phyloP scores from a whole-genome alignment of 192 early-diverging fungal genomes.

The Glomus cerebriforme region DNA sequence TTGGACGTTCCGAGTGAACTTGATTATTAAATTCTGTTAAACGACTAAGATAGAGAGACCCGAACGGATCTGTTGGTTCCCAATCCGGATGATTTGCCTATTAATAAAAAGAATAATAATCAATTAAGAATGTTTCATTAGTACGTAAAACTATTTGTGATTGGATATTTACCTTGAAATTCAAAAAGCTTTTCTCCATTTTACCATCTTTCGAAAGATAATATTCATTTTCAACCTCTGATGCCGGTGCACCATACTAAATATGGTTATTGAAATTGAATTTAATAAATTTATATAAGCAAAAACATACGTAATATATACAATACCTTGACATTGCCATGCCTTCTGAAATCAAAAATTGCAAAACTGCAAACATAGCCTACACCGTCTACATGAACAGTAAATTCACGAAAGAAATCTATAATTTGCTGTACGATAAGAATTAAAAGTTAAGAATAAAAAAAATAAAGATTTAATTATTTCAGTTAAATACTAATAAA shows the following conservation, averaged over 20 bases:
- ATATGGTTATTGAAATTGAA: slow-evolving; percentile 2
- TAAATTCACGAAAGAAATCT: slow-evolving; percentile 95
- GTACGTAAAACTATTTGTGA: neutral
- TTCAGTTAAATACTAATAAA: neutral
- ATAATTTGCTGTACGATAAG: slow-evolving; percentile 55
- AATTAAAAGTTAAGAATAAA: neutral
- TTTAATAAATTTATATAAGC: neutral
- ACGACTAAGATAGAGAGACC: slow-evolving; percentile 76
- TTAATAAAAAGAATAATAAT: neutral
- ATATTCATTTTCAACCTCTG: slow-evolving; percentile 53
- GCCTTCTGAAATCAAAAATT: slow-evolving; percentile 87
- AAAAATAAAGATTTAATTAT: too few relatives aligned
- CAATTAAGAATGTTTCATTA: neutral
- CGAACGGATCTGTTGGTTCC: slow-evolving; percentile 81
- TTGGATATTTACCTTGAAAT: slow-evolving; percentile 76
- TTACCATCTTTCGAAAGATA: slow-evolving; percentile 86
- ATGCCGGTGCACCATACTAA: slow-evolving; percentile 73
- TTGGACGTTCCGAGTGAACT: slow-evolving; percentile 4
- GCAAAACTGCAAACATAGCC: slow-evolving; percentile 98
- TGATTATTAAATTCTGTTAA: slow-evolving; percentile 51
- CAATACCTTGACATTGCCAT: slow-evolving; percentile 79
- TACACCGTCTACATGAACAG: slow-evolving; percentile 85
- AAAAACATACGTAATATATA: slow-evolving; percentile 1
- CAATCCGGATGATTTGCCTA: slow-evolving; percentile 90
- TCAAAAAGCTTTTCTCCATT: slow-evolving; percentile 97